Evolutionary conservation across 164 flowering plant species (phyloP), one percentile per base, ranked within the genome.

Genomic region (Chimonanthus salicifolius): DNA sequence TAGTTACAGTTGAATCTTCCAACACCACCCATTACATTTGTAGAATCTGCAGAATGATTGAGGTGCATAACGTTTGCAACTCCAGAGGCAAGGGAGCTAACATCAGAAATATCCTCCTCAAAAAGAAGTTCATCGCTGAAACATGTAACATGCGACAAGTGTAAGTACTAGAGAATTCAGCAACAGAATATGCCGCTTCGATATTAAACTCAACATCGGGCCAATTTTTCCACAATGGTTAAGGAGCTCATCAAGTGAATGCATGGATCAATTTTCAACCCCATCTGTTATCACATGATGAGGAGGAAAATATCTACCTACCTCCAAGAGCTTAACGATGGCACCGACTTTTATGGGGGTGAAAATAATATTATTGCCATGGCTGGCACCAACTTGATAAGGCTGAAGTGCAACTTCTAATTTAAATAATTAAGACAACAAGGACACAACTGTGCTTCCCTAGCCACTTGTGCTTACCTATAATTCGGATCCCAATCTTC

Each of bases 401-500:
- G n/a, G 60, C 3, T 54, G 60, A 10, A 9, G 15, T 13, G 60
- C 60, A 66, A 45, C 47, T 66, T 11, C 11, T 66, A 66, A 45
- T 44, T 63, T 45, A 43, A 15, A 13, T 7, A 15, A 2, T 66
- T 5, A 2, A 66, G 21, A 64, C 43, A 18, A 33, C 33, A 18
- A 66, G 15, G 49, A 20, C 45, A 43, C 10, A 51, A 73, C 4
- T 10, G 6, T 9, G 46, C 63, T 49, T 18, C 7, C 46, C 47
- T 66, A 58, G 51, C 47, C 15, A 45, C 49, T 16, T 9, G 16
- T 64, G 54, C 74, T 74, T 82, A 89, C 99, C 98, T 94, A 67
- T 96, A 96, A 74, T 94, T 90, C 69, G 99, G 98, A 85, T 92
- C 97, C 99, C 99, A 96, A 78, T 96, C 96, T 71, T 91, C 94